Base-by-base conservation (phyloP, 2,329 filamentous ascomycete genomes). In the Diaporthe sp. region DNA sequence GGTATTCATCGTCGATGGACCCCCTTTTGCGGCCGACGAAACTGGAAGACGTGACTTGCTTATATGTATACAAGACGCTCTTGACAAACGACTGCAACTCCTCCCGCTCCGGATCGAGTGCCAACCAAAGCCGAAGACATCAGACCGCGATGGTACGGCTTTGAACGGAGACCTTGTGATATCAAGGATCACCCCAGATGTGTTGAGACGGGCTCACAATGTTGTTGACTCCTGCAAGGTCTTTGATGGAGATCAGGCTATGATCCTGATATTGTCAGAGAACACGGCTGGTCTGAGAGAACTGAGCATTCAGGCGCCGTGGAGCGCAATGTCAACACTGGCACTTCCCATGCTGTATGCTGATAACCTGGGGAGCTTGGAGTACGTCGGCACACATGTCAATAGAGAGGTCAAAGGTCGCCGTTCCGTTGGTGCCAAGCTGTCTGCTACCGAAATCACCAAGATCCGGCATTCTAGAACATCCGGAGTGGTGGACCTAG, bases 221-320 rank as follows among this genome's bases (percentile, higher is more conserved):
- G 91, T 96, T 22, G 88, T 92, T 35, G 94, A 95, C 83, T 93
- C 92, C 9, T 94, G 92, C 82, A 93, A 91, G 78, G 82, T 96
- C 57, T 86, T 88, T 6, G 93, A 96, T 81, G 92, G 92, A 2
- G 86, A 88, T 35, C 86, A 93, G 71, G 91, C 92, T 42, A 91
- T 92, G 77, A 92, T 96, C 69, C 84, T 95, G 3, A 91, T 94
- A 35, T 84, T 96, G 19, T 93, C 92, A 4, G 90, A 92, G 78
- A 90, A 91, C 33, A 87, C 88, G 68, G 86, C 91, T 77, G 92
- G 92, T 1, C 88, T 89, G 40, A 89, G 90, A 61, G 91, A 93
- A 79, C 83, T 96, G 22, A 94, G 92, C 77, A 85, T 94, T 13
- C 93, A 95, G 82, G 93, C 93, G 8, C 93, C 93, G 0, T 96